phyloP scores from a whole-genome alignment of 352 stramenopile genomes.

The Phytopythium cucurbitacearum region DNA sequence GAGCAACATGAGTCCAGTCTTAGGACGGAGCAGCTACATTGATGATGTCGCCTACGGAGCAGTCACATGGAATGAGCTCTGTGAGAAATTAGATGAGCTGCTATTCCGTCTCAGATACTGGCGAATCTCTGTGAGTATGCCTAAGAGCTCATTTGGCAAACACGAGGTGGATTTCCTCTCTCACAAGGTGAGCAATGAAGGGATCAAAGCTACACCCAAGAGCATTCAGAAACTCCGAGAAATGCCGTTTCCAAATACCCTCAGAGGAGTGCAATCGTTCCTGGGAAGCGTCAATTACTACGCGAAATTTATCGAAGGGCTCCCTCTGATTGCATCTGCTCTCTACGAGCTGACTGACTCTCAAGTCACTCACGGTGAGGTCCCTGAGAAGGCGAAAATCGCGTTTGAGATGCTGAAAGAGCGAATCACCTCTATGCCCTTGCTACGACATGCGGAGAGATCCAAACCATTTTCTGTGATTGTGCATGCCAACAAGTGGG shows the following conservation, averaged over 20 bases:
- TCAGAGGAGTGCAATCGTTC: slow-evolving; percentile 14
- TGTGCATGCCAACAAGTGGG: slow-evolving; percentile 16
- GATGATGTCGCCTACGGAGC: slow-evolving; percentile 18
- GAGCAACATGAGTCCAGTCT: slow-evolving; percentile 10
- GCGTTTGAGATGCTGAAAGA: slow-evolving; percentile 25
- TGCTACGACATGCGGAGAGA: slow-evolving; percentile 12
- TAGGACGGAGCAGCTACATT: slow-evolving; percentile 13
- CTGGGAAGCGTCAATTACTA: slow-evolving; percentile 20
- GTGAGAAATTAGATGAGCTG: slow-evolving; percentile 5
- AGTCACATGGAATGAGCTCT: slow-evolving; percentile 7
- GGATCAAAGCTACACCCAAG: slow-evolving; percentile 8
- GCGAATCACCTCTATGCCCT: slow-evolving; percentile 8
- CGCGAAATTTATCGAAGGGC: slow-evolving; percentile 20
- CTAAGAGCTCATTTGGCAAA: slow-evolving; percentile 15
- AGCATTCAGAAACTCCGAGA: slow-evolving; percentile 3
- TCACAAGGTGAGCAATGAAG: slow-evolving; percentile 8
- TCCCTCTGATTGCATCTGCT: slow-evolving; percentile 3
- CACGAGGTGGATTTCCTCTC: slow-evolving; percentile 9
- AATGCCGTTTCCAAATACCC: slow-evolving; percentile 2
- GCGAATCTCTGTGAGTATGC: slow-evolving; percentile 16
- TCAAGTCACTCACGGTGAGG: slow-evolving; percentile 6
- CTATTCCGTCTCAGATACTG: slow-evolving; percentile 13
- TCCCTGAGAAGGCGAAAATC: slow-evolving; percentile 11
- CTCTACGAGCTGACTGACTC: slow-evolving; percentile 7
- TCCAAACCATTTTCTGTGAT: slow-evolving; percentile 16